Evolutionary conservation across 2,329 filamentous ascomycete genomes (phyloP).

Genomic region (Kalmusia sp.): DNA sequence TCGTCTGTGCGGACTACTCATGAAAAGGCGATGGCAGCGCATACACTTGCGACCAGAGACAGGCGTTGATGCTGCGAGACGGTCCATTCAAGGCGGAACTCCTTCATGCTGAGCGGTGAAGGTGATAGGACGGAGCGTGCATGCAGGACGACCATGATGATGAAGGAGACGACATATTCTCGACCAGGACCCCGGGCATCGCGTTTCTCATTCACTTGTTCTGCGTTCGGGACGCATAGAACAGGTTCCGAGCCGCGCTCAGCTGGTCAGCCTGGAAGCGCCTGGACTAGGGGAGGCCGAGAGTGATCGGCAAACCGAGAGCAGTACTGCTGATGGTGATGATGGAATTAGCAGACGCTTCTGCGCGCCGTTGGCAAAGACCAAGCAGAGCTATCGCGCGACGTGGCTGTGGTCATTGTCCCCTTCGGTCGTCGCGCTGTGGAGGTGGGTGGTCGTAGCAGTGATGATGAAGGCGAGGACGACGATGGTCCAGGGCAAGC

Average conservation of each 20-base stretch:
- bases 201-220: slow-evolving; percentile 3
- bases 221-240: neutral
- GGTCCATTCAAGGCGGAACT: neutral
- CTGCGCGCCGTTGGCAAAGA: neutral
- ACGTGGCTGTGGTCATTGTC: slow-evolving; percentile 16
- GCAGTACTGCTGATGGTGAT: slow-evolving; percentile 19
- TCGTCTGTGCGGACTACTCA: slow-evolving; percentile 15
- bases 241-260: slow-evolving; percentile 18
- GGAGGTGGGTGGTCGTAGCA: neutral
- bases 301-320: slow-evolving; percentile 10
- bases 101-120: neutral
- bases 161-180: neutral
- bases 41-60: neutral
- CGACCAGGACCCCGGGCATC: neutral
- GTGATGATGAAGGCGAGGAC: neutral
- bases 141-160: slow-evolving; percentile 3
- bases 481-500: neutral
- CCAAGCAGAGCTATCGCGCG: slow-evolving; percentile 1
- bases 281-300: slow-evolving; percentile 12
- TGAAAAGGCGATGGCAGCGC: neutral
- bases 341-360: neutral
- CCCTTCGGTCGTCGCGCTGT: slow-evolving; percentile 5
- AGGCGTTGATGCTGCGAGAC: slow-evolving; percentile 1
- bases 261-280: slow-evolving; percentile 32
- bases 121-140: neutral